These are phyloP conservation scores for Sclerotinia nivalis DNA, from an alignment of 2,329 filamentous ascomycete genomes.

Conservation along the genomic window DNA sequence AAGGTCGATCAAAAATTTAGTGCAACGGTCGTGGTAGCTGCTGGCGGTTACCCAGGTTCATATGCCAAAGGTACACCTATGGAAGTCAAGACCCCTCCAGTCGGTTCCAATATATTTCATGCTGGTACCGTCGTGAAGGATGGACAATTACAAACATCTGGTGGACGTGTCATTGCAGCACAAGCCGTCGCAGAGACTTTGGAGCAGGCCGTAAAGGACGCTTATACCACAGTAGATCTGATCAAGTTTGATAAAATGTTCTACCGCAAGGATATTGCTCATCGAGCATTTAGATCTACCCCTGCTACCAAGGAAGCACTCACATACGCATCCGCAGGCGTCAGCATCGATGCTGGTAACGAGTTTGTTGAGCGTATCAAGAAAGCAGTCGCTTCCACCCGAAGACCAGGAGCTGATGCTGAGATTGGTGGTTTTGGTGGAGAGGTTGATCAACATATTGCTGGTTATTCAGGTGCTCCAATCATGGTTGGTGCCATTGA, in stretches of 20 bases:
- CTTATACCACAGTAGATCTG: slow-evolving; percentile 78
- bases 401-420: slow-evolving; percentile 82
- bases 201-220: slow-evolving; percentile 78
- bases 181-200: slow-evolving; percentile 76
- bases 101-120: slow-evolving; percentile 79
- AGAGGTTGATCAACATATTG: slow-evolving; percentile 73
- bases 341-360: slow-evolving; percentile 93
- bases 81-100: slow-evolving; percentile 49
- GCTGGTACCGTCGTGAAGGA: slow-evolving; percentile 75
- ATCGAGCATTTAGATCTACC: slow-evolving; percentile 62
- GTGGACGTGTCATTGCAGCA: slow-evolving; percentile 91
- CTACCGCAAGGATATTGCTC: slow-evolving; percentile 87
- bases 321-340: slow-evolving; percentile 91
- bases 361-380: slow-evolving; percentile 92
- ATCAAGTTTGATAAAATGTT: slow-evolving; percentile 63
- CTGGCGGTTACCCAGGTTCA: slow-evolving; percentile 83
- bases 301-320: slow-evolving; percentile 52
- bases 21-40: slow-evolving; percentile 90
- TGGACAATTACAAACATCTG: slow-evolving; percentile 69
- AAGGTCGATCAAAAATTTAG: slow-evolving; percentile 71
- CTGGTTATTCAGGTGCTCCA: slow-evolving; percentile 72
- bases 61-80: slow-evolving; percentile 77
- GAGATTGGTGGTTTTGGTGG: slow-evolving; percentile 87
- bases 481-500: slow-evolving; percentile 93
- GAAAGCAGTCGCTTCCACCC: slow-evolving; percentile 80